Conservation (phyloP, 2,329 filamentous ascomycete species). For the Fusarium nanum region DNA sequence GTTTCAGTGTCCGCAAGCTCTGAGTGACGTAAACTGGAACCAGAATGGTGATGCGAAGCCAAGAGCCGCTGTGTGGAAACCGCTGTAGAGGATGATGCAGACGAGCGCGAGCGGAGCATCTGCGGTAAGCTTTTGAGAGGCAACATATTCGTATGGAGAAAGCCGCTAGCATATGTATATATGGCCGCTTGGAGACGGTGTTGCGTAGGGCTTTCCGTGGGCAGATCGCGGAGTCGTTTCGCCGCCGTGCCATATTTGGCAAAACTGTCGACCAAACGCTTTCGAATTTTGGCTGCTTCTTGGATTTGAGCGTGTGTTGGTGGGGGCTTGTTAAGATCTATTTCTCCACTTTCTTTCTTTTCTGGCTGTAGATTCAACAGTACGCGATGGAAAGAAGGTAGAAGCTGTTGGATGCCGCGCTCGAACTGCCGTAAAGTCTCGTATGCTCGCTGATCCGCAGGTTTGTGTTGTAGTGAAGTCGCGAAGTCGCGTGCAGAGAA, state of each 20-base stretch:
- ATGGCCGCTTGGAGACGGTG: conserved; percentile 81
- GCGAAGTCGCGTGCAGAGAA: conserved; percentile 80
- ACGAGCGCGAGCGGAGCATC: conserved; percentile 64
- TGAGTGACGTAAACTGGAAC: conserved; percentile 59
- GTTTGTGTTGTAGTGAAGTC: conserved; percentile 73
- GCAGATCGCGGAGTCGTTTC: conserved; percentile 81
- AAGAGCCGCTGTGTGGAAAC: conserved; percentile 49
- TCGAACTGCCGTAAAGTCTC: conserved; percentile 89
- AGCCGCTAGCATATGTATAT: conserved; percentile 83
- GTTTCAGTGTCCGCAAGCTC: conserved; percentile 61
- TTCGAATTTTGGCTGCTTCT: conserved; percentile 90
- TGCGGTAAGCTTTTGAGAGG: conserved; percentile 81
- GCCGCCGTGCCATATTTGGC: conserved; percentile 87
- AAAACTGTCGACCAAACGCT: conserved; percentile 88
- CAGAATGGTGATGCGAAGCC: conserved; percentile 50
- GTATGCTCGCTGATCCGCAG: conserved; percentile 82
- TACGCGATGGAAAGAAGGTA: conserved; percentile 86
- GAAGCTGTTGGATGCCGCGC: conserved; percentile 81
- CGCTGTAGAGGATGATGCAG: conserved; percentile 48
- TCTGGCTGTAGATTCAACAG: conserved; percentile 75
- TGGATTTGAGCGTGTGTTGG: conserved; percentile 75
- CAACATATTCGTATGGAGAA: conserved; percentile 91
- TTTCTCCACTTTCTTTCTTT: conserved; percentile 53
- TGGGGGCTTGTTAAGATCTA: conserved; percentile 56
- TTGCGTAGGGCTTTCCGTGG: conserved; percentile 78